phyloP scores from a whole-genome alignment of 441 rosid genomes.

The Sinapis alba region DNA sequence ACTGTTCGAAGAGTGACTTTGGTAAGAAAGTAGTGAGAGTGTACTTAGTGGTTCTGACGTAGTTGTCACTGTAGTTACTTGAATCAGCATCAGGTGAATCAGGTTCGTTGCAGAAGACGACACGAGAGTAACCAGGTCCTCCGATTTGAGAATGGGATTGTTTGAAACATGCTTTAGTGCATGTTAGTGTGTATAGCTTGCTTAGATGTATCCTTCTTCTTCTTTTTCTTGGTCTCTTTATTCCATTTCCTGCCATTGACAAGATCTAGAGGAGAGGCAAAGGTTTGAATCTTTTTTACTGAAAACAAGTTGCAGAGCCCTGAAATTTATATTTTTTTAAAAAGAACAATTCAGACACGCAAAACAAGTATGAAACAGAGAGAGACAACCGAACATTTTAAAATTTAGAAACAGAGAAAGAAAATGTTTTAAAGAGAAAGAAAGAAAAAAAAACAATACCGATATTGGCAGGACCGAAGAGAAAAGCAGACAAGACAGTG shows the following conservation, averaged over 20 bases:
- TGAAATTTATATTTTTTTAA: background rate
- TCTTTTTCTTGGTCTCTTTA: slow-evolving; percentile 41
- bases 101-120: slow-evolving; percentile 61
- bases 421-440: background rate
- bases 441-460: slow-evolving; percentile 22
- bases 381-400: background rate
- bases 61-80: slow-evolving; percentile 46
- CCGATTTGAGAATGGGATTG: slow-evolving; percentile 60
- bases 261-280: background rate
- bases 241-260: slow-evolving; percentile 44
- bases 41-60: slow-evolving; percentile 62
- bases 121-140: slow-evolving; percentile 62
- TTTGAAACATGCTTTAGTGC: slow-evolving; percentile 40
- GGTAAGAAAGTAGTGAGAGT: slow-evolving; percentile 64
- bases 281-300: slow-evolving; percentile 27
- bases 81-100: slow-evolving; percentile 49
- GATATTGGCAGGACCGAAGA: slow-evolving; percentile 31
- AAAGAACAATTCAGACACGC: slow-evolving; percentile 9
- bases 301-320: background rate
- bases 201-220: slow-evolving; percentile 53
- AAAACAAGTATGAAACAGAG: background rate
- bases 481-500: slow-evolving; percentile 41
- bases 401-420: slow-evolving; percentile 7
- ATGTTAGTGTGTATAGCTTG: slow-evolving; percentile 60
- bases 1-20: slow-evolving; percentile 71